Base-by-base conservation (phyloP, 1,139 yeast species). In the Lodderomyces pseudojiufengensis region DNA sequence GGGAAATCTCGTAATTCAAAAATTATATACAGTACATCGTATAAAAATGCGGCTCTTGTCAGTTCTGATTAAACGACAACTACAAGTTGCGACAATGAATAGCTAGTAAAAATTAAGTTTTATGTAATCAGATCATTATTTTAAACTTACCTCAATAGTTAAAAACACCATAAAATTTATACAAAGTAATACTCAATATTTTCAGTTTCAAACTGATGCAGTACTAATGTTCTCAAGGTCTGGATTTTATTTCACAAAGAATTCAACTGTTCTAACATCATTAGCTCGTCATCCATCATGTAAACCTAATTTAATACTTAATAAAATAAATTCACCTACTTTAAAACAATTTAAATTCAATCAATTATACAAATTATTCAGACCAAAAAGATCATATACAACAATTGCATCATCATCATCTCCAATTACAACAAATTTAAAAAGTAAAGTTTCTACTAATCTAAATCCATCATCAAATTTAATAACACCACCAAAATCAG, bases 401-500 rank as follows among this genome's bases (percentile, higher is more conserved):
- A 36, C 40, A 6, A 22, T 16, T 5, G 26, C 39, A 23, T 32
- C 41, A 15, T 30, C 44, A 3, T 7, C 27, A n/a, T 24, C 31
- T 10, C 24, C 31, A 22, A 15, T 28, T 5, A 18, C 31, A n/a
- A 26, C 16, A 13, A 15, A 15, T 9, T n/a, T 22, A 9, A 10
- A 10, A 4, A 22, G 9, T 22, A 9, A n/a, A 12, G 14, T 24
- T 13, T 6, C 33, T 14, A n/a, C 11, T 7, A 8, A 14, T 2
- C 3, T 33, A 12, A 34, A 33, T 15, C 4, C 38, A 13, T 29
- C 32, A 3, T 12, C 39, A 8, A 41, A 38, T 9, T 54, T 33
- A n/a, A 15, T 31, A n/a, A 55, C 8, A 39, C 65, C 80, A 2
- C 56, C 65, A 37, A 78, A 70, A 43, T 51, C 63, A 21, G 92